Evolutionary conservation across 371 early-diverging fungal species (phyloP).

Genomic region (Rhizopus sp.): DNA sequence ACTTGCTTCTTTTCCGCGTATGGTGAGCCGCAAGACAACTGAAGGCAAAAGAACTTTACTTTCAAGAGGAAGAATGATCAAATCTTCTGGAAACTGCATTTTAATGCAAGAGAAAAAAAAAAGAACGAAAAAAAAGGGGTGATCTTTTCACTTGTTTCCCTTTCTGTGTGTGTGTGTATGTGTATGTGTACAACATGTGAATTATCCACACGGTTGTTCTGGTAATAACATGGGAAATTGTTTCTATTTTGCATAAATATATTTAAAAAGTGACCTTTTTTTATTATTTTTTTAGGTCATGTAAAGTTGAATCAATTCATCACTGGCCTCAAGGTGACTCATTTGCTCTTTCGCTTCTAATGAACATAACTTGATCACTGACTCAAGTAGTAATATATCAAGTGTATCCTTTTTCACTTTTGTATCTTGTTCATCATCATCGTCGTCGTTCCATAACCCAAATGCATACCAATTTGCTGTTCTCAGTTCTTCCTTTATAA

Average conservation of each 20-base stretch:
- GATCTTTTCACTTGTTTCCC: background rate
- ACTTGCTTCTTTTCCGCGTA: conserved; percentile 39
- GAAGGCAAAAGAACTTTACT: conserved; percentile 41
- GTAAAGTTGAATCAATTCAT: conserved; percentile 69
- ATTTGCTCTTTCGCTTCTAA: conserved; percentile 65
- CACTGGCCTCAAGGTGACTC: conserved; percentile 65
- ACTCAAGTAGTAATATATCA: conserved; percentile 68
- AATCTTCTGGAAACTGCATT: conserved; percentile 20
- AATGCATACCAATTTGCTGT: conserved; percentile 46
- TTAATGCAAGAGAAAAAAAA: background rate
- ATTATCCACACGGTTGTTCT: conserved; percentile 21
- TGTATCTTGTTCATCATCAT: conserved; percentile 21
- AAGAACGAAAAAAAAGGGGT: conserved; percentile 1
- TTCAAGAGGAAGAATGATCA: conserved; percentile 37
- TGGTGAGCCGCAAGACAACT: conserved; percentile 31
- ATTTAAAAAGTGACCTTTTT: too few relatives aligned
- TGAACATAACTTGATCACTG: conserved; percentile 61
- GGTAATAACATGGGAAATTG: conserved; percentile 12
- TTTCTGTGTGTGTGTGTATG: too few relatives aligned
- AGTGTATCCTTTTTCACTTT: conserved; percentile 10
- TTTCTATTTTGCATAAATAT: conserved; percentile 7
- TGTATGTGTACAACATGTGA: conserved; percentile 29
- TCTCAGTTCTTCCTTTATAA: conserved; percentile 34
- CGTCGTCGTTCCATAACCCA: conserved; percentile 35
- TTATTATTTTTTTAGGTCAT: conserved; percentile 37